Evolutionary conservation across 2,329 filamentous ascomycete species (phyloP).

Genomic region (Neurospora crassa): DNA sequence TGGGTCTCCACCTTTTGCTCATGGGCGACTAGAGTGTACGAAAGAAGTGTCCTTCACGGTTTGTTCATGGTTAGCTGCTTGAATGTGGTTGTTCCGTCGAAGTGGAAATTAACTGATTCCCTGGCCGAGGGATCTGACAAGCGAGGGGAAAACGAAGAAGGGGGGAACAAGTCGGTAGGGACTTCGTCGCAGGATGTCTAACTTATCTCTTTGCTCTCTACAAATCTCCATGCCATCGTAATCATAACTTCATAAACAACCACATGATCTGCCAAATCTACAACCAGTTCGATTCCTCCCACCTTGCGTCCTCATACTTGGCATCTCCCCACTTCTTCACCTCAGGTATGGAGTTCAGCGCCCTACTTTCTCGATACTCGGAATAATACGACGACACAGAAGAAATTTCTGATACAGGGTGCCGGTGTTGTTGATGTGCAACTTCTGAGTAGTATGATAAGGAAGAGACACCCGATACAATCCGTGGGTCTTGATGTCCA

Average conservation of each 20-base stretch:
- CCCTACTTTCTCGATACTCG: not conserved
- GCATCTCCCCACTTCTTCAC: not conserved
- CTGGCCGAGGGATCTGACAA: not conserved
- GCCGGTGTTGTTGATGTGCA: not conserved
- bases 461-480: not conserved
- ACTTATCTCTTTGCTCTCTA: not conserved
- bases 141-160: too few species aligned
- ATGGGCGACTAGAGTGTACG: not conserved
- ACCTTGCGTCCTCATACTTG: not conserved
- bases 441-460: not conserved
- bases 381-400: not conserved
- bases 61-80: not conserved
- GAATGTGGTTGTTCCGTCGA: not conserved
- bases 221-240: not conserved
- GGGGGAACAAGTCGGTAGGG: too few species aligned
- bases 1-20: not conserved
- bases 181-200: not conserved
- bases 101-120: not conserved
- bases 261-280: not conserved
- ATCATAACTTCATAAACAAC: not conserved
- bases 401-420: not conserved
- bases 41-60: not conserved
- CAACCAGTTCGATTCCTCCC: not conserved
- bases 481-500: not conserved
- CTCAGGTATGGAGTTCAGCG: not conserved